A percentile compares a stretch with the other conserved stretches of the same genome.
phyloP scores from a whole-genome alignment of 108 stramenopile species.

The Nitzschia sp. region DNA sequence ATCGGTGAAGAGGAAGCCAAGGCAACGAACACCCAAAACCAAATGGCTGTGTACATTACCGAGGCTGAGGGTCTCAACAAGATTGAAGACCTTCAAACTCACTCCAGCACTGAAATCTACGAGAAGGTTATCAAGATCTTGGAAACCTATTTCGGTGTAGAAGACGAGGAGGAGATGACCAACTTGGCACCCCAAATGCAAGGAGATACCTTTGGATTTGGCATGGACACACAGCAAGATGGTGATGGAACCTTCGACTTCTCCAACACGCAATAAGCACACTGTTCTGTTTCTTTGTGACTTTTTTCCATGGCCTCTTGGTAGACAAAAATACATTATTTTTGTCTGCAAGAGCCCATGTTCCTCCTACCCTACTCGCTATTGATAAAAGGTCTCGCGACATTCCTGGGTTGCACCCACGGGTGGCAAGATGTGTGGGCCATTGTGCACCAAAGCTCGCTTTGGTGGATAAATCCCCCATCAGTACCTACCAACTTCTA shows the following conservation, averaged over 20 bases:
- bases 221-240: slow-evolving; percentile 31
- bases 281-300: too few relatives aligned
- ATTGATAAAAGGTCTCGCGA: too few relatives aligned
- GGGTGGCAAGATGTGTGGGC: too few relatives aligned
- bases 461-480: too few relatives aligned
- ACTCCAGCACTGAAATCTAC: slow-evolving; percentile 93
- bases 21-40: slow-evolving; percentile 69
- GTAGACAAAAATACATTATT: slow-evolving; percentile 19
- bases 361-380: neutral
- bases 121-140: slow-evolving; percentile 88
- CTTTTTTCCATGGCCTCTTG: slow-evolving; percentile 28
- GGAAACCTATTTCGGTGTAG: slow-evolving; percentile 92
- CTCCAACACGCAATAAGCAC: slow-evolving; percentile 27
- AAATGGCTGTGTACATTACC: slow-evolving; percentile 89
- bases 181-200: slow-evolving; percentile 64
- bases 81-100: slow-evolving; percentile 92
- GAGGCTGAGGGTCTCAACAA: slow-evolving; percentile 94
- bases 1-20: slow-evolving; percentile 92
- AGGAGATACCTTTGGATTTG: slow-evolving; percentile 80
- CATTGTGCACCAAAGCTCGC: too few relatives aligned
- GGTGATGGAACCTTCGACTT: slow-evolving; percentile 45
- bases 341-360: slow-evolving; percentile 40
- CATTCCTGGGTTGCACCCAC: too few relatives aligned
- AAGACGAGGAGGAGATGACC: slow-evolving; percentile 88
- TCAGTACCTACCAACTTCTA: too few relatives aligned